Evolutionary conservation across 805 yeast species (phyloP), one percentile per base, ranked within the genome.

Genomic region (Naumovozyma baii): DNA sequence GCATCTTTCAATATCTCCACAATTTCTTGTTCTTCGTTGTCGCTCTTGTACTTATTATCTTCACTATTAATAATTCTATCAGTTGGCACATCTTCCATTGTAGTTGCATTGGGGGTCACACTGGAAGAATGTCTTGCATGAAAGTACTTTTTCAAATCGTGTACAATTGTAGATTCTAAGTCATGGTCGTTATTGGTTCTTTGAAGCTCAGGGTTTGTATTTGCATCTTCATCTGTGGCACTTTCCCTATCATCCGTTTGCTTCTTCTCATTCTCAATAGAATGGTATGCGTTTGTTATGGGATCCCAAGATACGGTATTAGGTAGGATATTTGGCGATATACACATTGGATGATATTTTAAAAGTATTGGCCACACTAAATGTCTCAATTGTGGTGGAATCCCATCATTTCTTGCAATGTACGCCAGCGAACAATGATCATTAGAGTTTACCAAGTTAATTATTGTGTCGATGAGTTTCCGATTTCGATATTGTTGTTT

Each of bases 331-430:
- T 75, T 81, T 0, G 96, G 95, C 37, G 77, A 69, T 25, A 75
- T 61, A 12, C 85, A 95, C 65, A 79, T 83, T 1, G 96, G 96
- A 58, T 88, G 96, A 51, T 77, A 77, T 48, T 78, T 78, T 41
- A 88, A 61, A 37, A 88, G 60, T 3, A 84, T 62, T 1, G 96
- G 95, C 96, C 96, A 88, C 5, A 84, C 82, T 41, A 72, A 67
- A 48, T 76, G 77, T 43, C 97, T 70, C 39, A 86, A 66, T 41
- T 77, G 72, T 1, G 94, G 90, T 1, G 96, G 96, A 19, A 87
- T 68, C 3, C 97, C 96, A 41, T 77, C 67, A 48, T 80, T 87
- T 46, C 95, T 70, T 4, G 95, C 90, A 5, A 88, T 61, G 47
- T 76, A 66, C 1, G 96, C 94, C 35, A 88, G 62, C 0, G 87